Evolutionary conservation across 192 early-diverging fungal genomes (phyloP).

Genomic region (Coemansia brasiliensis): DNA sequence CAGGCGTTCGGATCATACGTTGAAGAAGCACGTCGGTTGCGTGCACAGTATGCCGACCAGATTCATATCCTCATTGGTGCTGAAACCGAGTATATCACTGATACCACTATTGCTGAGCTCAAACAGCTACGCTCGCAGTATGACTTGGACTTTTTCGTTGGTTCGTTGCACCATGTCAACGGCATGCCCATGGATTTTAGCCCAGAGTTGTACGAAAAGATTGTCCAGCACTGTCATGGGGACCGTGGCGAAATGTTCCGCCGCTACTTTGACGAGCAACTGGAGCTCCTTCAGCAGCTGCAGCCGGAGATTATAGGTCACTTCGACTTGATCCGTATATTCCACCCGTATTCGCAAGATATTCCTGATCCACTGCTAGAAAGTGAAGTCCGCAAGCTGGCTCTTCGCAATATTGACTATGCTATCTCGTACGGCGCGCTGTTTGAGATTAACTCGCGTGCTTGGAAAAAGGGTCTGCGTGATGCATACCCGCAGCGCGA

Average conservation of each 20-base stretch:
- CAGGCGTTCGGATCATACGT: constrained; percentile 68
- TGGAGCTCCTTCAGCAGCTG: constrained; percentile 65
- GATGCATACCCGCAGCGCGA: constrained; percentile 88
- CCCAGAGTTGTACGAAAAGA: constrained; percentile 55
- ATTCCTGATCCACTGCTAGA: constrained; percentile 35
- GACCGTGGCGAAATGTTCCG: constrained; percentile 60
- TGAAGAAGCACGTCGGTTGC: constrained; percentile 70
- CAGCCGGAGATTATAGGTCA: constrained; percentile 90
- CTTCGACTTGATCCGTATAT: constrained; percentile 92
- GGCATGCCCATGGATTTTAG: constrained; percentile 85
- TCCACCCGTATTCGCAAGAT: constrained; percentile 57
- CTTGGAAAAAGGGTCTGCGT: constrained; percentile 84
- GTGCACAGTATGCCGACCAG: constrained; percentile 58
- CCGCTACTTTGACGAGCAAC: constrained; percentile 89
- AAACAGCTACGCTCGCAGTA: constrained; percentile 51
- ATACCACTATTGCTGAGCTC: constrained; percentile 54
- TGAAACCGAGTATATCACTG: constrained; percentile 86
- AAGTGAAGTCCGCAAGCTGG: constrained; percentile 53
- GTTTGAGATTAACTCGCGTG: constrained; percentile 92
- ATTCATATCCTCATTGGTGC: constrained; percentile 79
- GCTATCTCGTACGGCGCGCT: constrained; percentile 80
- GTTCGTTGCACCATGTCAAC: constrained; percentile 87
- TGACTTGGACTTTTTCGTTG: constrained; percentile 83
- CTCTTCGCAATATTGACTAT: constrained; percentile 77
- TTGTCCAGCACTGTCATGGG: constrained; percentile 29